Evolutionary conservation across 768 basidiomycete species (phyloP), one percentile per base, ranked within the genome.

Genomic region (Hortiboletus campestris): DNA sequence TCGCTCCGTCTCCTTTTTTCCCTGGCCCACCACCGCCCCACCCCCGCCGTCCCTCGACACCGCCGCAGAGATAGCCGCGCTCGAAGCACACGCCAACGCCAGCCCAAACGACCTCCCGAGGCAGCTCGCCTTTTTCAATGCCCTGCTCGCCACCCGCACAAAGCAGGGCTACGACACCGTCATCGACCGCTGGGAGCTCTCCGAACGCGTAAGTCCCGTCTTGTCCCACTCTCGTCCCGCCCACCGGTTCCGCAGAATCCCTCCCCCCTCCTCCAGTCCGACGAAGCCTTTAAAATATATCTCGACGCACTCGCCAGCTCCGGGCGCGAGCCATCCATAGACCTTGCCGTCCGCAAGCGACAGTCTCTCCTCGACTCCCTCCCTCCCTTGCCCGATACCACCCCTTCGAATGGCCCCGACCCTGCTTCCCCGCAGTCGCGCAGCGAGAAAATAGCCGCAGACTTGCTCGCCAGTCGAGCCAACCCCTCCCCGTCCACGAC

Each of bases 171-270:
- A 86, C 68, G 85, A 91, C 55, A 74, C 88, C 22, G 74, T 92
- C 53, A 83, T 91, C 53, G 84, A 76, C 64, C 82, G 90, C 52
- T 94, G 91, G 91, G 91, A 94, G 67, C 79, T 86, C 80, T 82
- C 82, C 63, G 88, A 92, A 80, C 91, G 87, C 66, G 91, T 92
- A 74, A 62, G 89, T 83, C 31, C 14, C 10, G 36, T 49, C 39
- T 38, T 36, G 12, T 14, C 12, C 44, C 10, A 40, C 34, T 17
- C 13, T 48, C 22, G 5, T 16, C 36, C 55, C 47, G 48, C 46
- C 46, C 68, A 49, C 41, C 48, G 4, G 42, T 3, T 28, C 29
- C 55, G 1, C 62, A 93, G 91, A 83, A 88, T 63, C 79, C 85
- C 13, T 52, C 87, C 2, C 88, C 89, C 3, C 74, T 93, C 25